Base-by-base conservation (phyloP, 306 rosid species). In the Macrotyloma uniflorum region DNA sequence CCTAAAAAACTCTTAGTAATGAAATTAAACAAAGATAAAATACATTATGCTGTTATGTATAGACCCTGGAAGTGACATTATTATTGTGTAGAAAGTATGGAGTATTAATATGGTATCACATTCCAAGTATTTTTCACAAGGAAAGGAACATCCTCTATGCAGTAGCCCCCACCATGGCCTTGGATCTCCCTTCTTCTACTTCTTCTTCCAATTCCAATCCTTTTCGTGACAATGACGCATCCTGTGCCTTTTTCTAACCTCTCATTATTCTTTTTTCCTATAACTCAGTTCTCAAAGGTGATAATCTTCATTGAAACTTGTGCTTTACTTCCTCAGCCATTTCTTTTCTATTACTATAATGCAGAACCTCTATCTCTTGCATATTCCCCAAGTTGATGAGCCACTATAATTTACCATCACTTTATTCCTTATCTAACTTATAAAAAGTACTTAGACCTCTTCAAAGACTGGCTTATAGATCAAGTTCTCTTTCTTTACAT, bases 211-310 rank as follows among this genome's bases (percentile, higher is more conserved):
- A 36, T 10, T 42, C 19, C 75, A 69, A 75, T 83, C 81, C 72
- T 79, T 83, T 75, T 75, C 87, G 13, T 83, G 79, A 83, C 75
- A 83, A n/a, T 54, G 84, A 83, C 87, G 75, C 81, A 68, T 79
- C 79, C 78, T 38, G 55, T 72, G 80, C 71, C 45, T 35, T 50
- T n/a, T 65, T 35, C 51, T 13, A 64, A 33, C 69, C 70, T 36
- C 49, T 65, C 26, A 63, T 72, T 38, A 70, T 57, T 78, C 28
- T 53, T 62, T 36, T 78, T 36, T 23, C 69, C 77, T 5, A 24
- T 30, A 35, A 58, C 80, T 59, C 0, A 38, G 28, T 33, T 38
- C 55, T 61, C 24, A 62, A 81, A 81, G 76, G n/a, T 51, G 53
- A 61, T 64, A 61, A 82, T 85, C 83, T 50, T 85, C 75, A 26